Evolutionary conservation across 345 rosid species (phyloP).

Genomic region (Ailanthus altissimus): DNA sequence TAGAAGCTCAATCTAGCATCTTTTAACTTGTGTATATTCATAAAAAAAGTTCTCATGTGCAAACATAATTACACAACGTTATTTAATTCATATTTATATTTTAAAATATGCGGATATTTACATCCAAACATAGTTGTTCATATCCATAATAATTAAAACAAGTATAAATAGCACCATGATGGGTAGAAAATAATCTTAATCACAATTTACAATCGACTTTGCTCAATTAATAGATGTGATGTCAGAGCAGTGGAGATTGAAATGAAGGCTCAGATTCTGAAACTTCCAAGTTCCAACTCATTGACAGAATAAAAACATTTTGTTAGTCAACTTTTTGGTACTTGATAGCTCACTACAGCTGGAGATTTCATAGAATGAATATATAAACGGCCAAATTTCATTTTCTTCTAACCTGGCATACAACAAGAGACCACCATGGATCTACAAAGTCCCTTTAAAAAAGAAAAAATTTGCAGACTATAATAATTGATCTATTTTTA

Average conservation of each 20-base stretch:
- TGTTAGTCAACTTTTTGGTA: conserved; percentile 32
- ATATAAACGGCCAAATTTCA: conserved; percentile 22
- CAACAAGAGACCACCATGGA: conserved; percentile 37
- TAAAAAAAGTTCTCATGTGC: too few relatives aligned
- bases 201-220: neutral
- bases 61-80: too few relatives aligned
- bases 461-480: conserved; percentile 9
- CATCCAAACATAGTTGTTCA: too few relatives aligned
- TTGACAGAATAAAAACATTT: conserved; percentile 32
- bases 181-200: neutral
- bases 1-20: too few relatives aligned
- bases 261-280: conserved; percentile 13
- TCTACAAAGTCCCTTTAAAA: conserved; percentile 23
- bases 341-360: conserved; percentile 53
- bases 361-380: conserved; percentile 37
- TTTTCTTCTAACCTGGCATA: conserved; percentile 36
- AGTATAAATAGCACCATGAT: too few relatives aligned
- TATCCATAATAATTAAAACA: too few relatives aligned
- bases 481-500: neutral
- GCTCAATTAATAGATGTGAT: neutral
- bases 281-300: conserved; percentile 42
- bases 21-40: too few relatives aligned
- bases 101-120: too few relatives aligned
- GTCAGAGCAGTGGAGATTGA: neutral
- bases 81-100: too few relatives aligned